Evolutionary conservation across 2,329 filamentous ascomycete genomes (phyloP).

Genomic region (Fusarium torulosum): DNA sequence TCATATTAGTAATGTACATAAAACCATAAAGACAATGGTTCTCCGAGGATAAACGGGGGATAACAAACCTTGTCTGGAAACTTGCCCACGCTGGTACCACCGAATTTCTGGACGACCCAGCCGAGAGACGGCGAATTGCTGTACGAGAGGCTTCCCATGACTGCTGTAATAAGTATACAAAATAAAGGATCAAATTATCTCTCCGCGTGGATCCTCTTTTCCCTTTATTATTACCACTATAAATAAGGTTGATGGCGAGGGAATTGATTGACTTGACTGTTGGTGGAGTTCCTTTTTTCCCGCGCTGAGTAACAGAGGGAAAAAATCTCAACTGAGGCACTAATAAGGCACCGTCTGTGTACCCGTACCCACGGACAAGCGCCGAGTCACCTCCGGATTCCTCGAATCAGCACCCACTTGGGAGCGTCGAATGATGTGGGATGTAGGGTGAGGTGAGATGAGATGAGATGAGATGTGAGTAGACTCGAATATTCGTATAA

Average conservation of each 20-base stretch:
- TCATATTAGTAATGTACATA: conserved; percentile 15
- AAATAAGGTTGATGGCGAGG: conserved; percentile 2
- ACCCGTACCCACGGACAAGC: conserved; percentile 35
- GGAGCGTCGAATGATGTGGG: neutral
- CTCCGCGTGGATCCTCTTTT: conserved; percentile 5
- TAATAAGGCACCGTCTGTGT: conserved; percentile 22
- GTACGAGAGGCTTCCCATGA: conserved; percentile 52
- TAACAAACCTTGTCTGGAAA: conserved; percentile 77
- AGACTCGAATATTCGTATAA: neutral
- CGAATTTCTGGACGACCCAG: conserved; percentile 96
- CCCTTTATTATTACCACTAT: neutral
- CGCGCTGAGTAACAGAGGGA: conserved; percentile 42
- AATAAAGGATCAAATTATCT: neutral
- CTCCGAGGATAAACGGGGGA: conserved; percentile 24
- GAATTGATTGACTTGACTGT: conserved; percentile 5
- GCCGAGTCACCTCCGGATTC: conserved; percentile 30
- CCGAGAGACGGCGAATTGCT: conserved; percentile 58
- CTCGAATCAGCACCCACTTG: conserved; percentile 15
- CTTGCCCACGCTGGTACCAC: conserved; percentile 95
- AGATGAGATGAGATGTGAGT: neutral
- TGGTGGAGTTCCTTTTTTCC: conserved; percentile 41
- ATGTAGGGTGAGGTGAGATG: neutral
- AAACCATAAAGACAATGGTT: conserved; percentile 17
- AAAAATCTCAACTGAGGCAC: conserved; percentile 38
- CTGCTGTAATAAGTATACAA: conserved; percentile 6